phyloP scores from a whole-genome alignment of 2,329 filamentous ascomycete species.

The Epichloe typhina region DNA sequence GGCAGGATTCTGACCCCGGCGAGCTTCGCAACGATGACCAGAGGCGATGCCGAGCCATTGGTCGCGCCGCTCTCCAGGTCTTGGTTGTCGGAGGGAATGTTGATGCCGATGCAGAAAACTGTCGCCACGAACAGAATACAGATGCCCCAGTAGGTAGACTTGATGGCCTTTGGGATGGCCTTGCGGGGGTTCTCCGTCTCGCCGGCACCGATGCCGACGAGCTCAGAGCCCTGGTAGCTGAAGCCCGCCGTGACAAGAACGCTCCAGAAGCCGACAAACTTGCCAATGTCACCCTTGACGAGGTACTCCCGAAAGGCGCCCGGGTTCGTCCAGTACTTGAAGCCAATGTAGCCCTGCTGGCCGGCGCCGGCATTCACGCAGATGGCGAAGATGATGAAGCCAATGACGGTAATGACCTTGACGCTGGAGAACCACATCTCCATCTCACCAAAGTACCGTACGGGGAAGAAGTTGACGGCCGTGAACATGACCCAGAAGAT shows the following conservation, averaged over 20 bases:
- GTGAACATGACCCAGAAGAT: conserved; percentile 63
- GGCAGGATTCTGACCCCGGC: conserved; percentile 52
- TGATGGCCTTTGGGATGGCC: conserved; percentile 59
- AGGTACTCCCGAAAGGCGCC: conserved; percentile 55
- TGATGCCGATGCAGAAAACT: conserved; percentile 58
- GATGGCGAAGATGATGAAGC: conserved; percentile 65
- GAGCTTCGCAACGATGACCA: conserved; percentile 45
- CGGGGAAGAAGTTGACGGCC: conserved; percentile 54
- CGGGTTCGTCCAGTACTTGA: conserved; percentile 55
- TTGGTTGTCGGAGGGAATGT: conserved; percentile 50
- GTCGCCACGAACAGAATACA: conserved; percentile 52
- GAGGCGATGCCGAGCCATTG: conserved; percentile 51
- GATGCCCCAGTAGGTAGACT: conserved; percentile 64
- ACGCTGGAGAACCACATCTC: conserved; percentile 69
- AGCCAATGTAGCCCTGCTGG: conserved; percentile 57
- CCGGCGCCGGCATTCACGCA: conserved; percentile 62
- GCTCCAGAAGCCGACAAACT: conserved; percentile 58
- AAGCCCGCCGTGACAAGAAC: conserved; percentile 58
- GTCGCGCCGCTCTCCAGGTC: conserved; percentile 36
- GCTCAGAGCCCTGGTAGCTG: conserved; percentile 59
- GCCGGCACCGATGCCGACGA: conserved; percentile 66
- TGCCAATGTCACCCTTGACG: conserved; percentile 37
- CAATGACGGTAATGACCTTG: conserved; percentile 63
- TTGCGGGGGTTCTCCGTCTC: conserved; percentile 62
- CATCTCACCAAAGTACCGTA: conserved; percentile 61